Percentiles rank a stretch among this genome's conserved stretches.
Conservation (phyloP, 306 rosid genomes). For the Cicer chorassanicum region DNA sequence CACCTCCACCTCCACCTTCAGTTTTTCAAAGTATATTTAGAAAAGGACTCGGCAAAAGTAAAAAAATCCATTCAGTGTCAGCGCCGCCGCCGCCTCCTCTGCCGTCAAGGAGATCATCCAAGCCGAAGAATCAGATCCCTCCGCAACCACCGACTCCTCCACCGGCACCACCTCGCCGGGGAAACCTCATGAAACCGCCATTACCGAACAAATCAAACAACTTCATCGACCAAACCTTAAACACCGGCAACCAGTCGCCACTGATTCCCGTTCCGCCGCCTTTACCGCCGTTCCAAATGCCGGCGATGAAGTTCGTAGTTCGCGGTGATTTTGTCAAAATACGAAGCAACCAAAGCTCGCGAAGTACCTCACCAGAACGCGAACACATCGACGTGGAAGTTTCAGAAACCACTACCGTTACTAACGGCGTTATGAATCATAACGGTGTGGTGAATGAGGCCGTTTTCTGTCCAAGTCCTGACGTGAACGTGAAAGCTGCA, state of each 20-base stretch:
- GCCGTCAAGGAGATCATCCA: slow-evolving; percentile 51
- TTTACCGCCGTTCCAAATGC: slow-evolving; percentile 61
- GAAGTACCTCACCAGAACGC: slow-evolving; percentile 66
- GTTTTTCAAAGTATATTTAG: slow-evolving; percentile 68
- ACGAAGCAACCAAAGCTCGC: slow-evolving; percentile 68
- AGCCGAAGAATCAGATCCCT: slow-evolving; percentile 47
- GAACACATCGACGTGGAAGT: slow-evolving; percentile 46
- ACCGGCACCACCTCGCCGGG: slow-evolving; percentile 10
- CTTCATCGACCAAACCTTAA: slow-evolving; percentile 38
- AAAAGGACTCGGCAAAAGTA: slow-evolving; percentile 62
- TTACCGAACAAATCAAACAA: slow-evolving; percentile 54
- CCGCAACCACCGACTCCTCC: slow-evolving; percentile 44
- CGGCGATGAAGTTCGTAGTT: slow-evolving; percentile 55
- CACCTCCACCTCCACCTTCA: slow-evolving; percentile 66
- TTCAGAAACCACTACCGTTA: slow-evolving; percentile 23
- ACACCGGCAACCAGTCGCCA: slow-evolving; percentile 60
- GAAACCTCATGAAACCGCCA: slow-evolving; percentile 59
- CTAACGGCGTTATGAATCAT: slow-evolving; percentile 1
- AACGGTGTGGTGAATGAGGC: slow-evolving; percentile 47
- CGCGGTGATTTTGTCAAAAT: slow-evolving; percentile 63
- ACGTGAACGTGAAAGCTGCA: slow-evolving; percentile 64
- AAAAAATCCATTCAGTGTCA: slow-evolving; percentile 67
- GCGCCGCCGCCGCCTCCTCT: slow-evolving; percentile 57
- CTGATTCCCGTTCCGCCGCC: slow-evolving; percentile 66
- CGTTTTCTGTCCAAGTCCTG: slow-evolving; percentile 85